Base-by-base conservation (phyloP, 805 yeast species). In the Kuraishia floccosa region DNA sequence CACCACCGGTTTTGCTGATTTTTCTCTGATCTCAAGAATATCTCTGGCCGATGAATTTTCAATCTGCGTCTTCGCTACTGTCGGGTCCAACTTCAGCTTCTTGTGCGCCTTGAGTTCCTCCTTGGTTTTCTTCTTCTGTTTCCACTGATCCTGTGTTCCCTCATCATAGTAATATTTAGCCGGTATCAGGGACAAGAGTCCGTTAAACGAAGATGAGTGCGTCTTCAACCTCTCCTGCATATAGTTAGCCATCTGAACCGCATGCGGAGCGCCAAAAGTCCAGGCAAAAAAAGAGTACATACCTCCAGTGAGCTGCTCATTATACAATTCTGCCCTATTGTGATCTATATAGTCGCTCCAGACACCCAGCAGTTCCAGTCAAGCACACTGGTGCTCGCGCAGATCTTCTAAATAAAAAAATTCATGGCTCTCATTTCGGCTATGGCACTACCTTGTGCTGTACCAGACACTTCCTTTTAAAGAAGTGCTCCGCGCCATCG, bases 111-210 rank as follows among this genome's bases (percentile, higher is more conserved):
- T 71, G 14, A 63, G 54, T 41, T 83, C 85, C 32, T 66, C 72
- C 43, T 79, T 81, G 19, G 73, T 54, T 55, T 76, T 71, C 60
- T 85, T 84, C 59, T 76, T 82, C 43, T 77, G 79, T 43, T 78
- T 76, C 96, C 96, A 87, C 56, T 89, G 96, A 31, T 78, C 77
- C 44, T 79, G 76, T 2, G 89, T 78, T 35, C 83, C 89, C 24
- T 82, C 95, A 52, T 87, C 96, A 50, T 83, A 86, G 52, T 89
- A 89, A 48, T 80, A 86, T 49, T 86, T 85, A 3, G 96, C 94
- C 3, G 97, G 96, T 35, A 89, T 87, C 52, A 89, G 61, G 14
- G 96, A 84, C 36, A 89, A 62, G 31, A 89, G 61, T 16, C 96
- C 94, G 49, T 83, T 84, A 52, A 89, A 89, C 4, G 96, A 85